Evolutionary conservation across 2,329 filamentous ascomycete species (phyloP).

Genomic region (Apiospora aurea): DNA sequence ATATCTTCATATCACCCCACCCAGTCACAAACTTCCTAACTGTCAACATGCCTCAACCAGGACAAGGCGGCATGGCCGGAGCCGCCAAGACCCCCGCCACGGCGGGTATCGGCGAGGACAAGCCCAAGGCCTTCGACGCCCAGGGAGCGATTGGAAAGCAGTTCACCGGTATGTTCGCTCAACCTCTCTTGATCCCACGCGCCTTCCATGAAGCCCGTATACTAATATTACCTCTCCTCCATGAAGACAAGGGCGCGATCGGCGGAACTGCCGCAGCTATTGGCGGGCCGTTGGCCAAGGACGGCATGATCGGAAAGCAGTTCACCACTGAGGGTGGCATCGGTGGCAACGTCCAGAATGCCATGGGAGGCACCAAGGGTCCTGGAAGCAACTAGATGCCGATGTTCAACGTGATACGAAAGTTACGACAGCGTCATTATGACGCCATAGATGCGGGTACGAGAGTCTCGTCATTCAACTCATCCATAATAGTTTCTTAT

Average conservation of each 20-base stretch:
- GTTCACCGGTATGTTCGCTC: constrained; percentile 53
- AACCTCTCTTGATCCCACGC: not conserved
- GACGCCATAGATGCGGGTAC: not conserved
- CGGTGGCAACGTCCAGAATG: constrained; percentile 59
- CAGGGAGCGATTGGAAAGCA: constrained; percentile 61
- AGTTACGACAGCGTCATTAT: not conserved
- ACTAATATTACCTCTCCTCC: fast-evolving
- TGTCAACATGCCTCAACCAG: constrained; percentile 39
- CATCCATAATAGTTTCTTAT: not conserved
- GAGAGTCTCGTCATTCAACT: not conserved
- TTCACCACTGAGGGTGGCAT: constrained; percentile 61
- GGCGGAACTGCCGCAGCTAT: constrained; percentile 58
- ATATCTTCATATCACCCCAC: too few relatives aligned
- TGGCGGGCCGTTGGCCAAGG: constrained; percentile 57
- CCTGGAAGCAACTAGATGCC: constrained; percentile 34
- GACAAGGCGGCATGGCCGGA: constrained; percentile 39
- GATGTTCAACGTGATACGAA: not conserved
- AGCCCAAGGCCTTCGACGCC: constrained; percentile 54
- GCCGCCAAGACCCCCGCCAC: constrained; percentile 40
- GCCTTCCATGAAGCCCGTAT: not conserved
- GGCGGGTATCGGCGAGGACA: constrained; percentile 39
- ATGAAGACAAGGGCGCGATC: constrained; percentile 53
- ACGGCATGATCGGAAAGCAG: constrained; percentile 61
- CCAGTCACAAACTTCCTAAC: not conserved
- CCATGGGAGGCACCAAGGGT: constrained; percentile 48